Percentiles rank a stretch among this genome's conserved stretches.
These are phyloP conservation scores for Aspergillus alliaceus DNA, from an alignment of 2,329 filamentous ascomycete species.

Conservation along the genomic window DNA sequence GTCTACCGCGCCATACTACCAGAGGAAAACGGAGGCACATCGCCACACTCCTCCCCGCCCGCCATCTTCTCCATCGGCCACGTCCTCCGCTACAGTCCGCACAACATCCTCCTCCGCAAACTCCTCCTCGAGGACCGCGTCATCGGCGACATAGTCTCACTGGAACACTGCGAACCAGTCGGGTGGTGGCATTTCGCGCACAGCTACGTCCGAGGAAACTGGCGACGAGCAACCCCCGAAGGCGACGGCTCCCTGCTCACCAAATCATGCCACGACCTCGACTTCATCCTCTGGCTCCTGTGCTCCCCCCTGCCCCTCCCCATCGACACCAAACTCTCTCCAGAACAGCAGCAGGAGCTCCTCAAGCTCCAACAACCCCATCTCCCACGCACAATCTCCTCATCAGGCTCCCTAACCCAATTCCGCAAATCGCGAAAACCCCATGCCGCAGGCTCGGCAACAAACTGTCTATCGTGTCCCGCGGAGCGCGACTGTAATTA, in stretches of 20 bases:
- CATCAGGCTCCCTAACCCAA: constrained; percentile 72
- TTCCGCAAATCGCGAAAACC: constrained; percentile 80
- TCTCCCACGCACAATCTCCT: constrained; percentile 73
- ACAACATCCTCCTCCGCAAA: constrained; percentile 81
- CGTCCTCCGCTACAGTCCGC: constrained; percentile 87
- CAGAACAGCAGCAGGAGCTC: background rate
- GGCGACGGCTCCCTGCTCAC: constrained; percentile 80
- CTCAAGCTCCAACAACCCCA: constrained; percentile 56
- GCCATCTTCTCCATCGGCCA: constrained; percentile 86
- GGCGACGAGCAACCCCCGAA: constrained; percentile 74
- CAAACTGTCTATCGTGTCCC: constrained; percentile 82
- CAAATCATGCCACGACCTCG: constrained; percentile 95
- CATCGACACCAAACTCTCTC: constrained; percentile 9
- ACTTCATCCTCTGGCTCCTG: constrained; percentile 87
- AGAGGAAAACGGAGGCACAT: background rate
- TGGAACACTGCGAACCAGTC: constrained; percentile 91
- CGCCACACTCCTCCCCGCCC: background rate
- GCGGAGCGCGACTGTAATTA: constrained; percentile 76
- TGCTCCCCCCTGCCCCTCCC: constrained; percentile 62
- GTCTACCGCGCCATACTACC: constrained; percentile 54
- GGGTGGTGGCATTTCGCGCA: constrained; percentile 96
- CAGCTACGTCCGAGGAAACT: constrained; percentile 88
- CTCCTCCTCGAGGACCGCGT: constrained; percentile 72
- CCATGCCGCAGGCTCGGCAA: constrained; percentile 68
- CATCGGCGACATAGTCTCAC: constrained; percentile 80